phyloP scores from a whole-genome alignment of 345 rosid species.

The Crucihimalaya himalaica region DNA sequence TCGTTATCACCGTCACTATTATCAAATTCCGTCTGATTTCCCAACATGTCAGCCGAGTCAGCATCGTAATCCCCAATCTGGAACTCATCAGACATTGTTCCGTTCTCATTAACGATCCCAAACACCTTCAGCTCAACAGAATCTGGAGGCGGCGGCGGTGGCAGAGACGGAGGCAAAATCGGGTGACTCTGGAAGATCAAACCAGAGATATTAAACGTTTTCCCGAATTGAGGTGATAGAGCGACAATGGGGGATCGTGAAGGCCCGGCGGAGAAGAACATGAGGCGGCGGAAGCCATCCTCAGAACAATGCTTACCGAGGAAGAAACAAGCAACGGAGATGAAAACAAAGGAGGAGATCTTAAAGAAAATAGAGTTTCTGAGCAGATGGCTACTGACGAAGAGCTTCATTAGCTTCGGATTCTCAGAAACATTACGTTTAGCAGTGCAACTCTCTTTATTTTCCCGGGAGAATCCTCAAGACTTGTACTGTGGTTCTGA shows the following conservation, averaged over 20 bases:
- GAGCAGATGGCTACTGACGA: constrained; percentile 44
- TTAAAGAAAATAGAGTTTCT: constrained; percentile 46
- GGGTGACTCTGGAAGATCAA: constrained; percentile 40
- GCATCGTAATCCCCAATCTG: constrained; percentile 81
- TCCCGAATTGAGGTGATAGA: constrained; percentile 61
- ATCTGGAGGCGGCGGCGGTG: constrained; percentile 52
- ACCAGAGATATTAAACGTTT: constrained; percentile 49
- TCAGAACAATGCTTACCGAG: constrained; percentile 85
- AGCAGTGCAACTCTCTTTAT: not conserved
- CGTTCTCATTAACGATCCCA: constrained; percentile 78
- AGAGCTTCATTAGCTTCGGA: constrained; percentile 52
- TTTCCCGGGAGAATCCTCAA: constrained; percentile 13
- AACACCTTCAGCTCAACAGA: constrained; percentile 47
- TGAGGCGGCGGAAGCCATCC: constrained; percentile 58
- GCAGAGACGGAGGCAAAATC: constrained; percentile 24
- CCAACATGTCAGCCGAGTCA: constrained; percentile 55
- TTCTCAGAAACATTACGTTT: constrained; percentile 2
- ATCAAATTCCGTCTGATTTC: constrained; percentile 45
- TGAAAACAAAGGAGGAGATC: constrained; percentile 50
- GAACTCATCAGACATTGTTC: constrained; percentile 81
- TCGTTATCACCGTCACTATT: constrained; percentile 22
- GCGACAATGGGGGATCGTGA: constrained; percentile 41
- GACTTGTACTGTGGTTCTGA: not conserved
- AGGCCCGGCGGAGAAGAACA: constrained; percentile 68
- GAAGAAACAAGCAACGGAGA: constrained; percentile 77